Evolutionary conservation across 129 eudicot genomes (phyloP), one percentile per base, ranked within the genome.

Genomic region (Flaveria bidentis): DNA sequence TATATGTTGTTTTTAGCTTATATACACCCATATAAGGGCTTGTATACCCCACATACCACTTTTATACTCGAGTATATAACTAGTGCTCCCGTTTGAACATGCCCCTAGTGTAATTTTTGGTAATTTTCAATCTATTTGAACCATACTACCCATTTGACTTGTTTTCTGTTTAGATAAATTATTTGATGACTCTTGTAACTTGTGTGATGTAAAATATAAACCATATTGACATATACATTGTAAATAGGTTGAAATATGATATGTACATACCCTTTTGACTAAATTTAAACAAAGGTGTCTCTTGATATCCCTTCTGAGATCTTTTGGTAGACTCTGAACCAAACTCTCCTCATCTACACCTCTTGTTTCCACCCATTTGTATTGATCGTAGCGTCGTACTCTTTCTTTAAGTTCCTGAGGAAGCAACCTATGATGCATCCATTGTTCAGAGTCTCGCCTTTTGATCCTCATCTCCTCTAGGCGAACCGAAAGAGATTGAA

Each of bases 351-450:
- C 98, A 78, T 92, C 95, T 13, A 92, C 98, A 68, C 98, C 98
- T 86, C 96, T 84, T 28, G 98, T 92, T 85, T 92, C 98, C 4
- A 88, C 67, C 98, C 98, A 92, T 81, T 92, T 92, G 87, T 92
- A 92, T 26, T 88, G 94, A 84, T 92, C 96, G 50, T 92, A 92
- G 1, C 98, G 91, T 26, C 98, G 71, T 15, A 92, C 98, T 86
- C 96, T 84, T 78, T 90, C 96, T 78, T 87, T 86, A 5, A 92
- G 98, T 45, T 88, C 96, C 52, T 85, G 88, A 42, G 98, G 98
- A 72, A 92, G 94, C 42, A 92, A 82, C 69, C 98, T 83, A 79
- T 92, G 98, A 88, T 90, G 98, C 98, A 92, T 92, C 98, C 98
- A 92, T 68, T 90, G 96, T 87, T 92, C 98, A 1, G 98, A 88